phyloP scores from a whole-genome alignment of 2,329 filamentous ascomycete genomes.

The Ambrosiella beaveri region DNA sequence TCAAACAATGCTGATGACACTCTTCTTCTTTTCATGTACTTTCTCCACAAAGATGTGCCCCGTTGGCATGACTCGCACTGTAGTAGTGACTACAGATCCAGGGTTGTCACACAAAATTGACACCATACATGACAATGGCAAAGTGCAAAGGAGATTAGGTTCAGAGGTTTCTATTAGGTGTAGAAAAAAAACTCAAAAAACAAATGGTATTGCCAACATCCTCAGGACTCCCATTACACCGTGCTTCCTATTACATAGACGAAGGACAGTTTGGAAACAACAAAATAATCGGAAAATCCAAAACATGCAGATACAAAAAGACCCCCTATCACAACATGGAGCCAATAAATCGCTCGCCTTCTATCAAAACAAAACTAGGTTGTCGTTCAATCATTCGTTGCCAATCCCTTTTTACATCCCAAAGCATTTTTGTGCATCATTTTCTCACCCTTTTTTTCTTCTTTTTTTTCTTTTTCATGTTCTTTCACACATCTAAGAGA shows the following conservation, averaged over 20 bases:
- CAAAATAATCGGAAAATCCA: background rate
- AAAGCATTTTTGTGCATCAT: conserved; percentile 4
- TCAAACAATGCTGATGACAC: too few relatives aligned
- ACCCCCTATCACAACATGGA: background rate
- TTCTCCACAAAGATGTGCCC: too few relatives aligned
- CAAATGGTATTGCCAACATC: conserved; percentile 1
- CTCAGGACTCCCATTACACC: conserved; percentile 1
- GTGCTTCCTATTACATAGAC: background rate
- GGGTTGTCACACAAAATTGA: too few relatives aligned
- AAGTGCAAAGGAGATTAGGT: too few relatives aligned
- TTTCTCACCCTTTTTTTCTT: conserved; percentile 7
- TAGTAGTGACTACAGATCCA: too few relatives aligned
- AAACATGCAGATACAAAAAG: conserved; percentile 1
- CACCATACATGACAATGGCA: too few relatives aligned
- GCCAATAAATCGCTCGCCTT: background rate
- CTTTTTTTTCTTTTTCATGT: conserved; percentile 3
- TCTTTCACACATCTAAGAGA: conserved; percentile 33
- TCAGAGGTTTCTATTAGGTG: background rate
- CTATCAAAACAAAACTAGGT: conserved; percentile 9
- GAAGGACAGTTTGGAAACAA: background rate
- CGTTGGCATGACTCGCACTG: too few relatives aligned
- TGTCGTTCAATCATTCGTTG: conserved; percentile 12
- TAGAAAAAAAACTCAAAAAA: background rate
- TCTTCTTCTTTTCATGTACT: too few relatives aligned
- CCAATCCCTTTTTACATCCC: conserved; percentile 8